Evolutionary conservation across 2,329 filamentous ascomycete genomes (phyloP), one percentile per base, ranked within the genome.

Genomic region (Epichloe bromicola): DNA sequence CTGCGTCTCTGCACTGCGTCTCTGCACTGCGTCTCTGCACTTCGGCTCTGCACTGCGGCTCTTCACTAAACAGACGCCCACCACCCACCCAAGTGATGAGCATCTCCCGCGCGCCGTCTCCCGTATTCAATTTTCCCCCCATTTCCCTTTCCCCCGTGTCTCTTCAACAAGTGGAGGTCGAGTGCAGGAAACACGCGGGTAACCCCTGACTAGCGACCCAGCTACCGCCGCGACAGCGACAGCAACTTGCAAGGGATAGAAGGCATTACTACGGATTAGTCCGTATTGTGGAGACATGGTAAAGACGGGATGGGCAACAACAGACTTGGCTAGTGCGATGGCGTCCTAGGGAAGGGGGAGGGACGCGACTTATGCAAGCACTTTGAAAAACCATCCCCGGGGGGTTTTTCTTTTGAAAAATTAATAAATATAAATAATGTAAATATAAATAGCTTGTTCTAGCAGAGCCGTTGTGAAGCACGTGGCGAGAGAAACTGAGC

Each of bases 151-250:
- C 39, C 36, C 26, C 20, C 23, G 12, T 48, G 46, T 41, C 36
- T 40, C 19, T 48, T 40, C 36, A 48, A 20, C 46, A 48, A n/a
- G 46, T 48, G 46, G 33, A 39, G 12, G 19, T 7, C 26, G 10
- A 26, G 20, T 37, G 47, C 47, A 49, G 47, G 47, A 41, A 41
- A 41, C 37, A 37, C 39, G 30, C 47, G 23, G 47, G 39, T 42
- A 19, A n/a, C 47, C 39, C 47, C 47, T 42, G 47, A 33, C 47
- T 49, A 49, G 47, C 26, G n/a, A 17, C 40, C 19, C 19, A 42
- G 40, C 40, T 19, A 20, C 12, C 3, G 26, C 15, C n/a, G 42
- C 3, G 6, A 26, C 23, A 26, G 20, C 44, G 20, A 26, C 23
- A 26, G 23, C 44, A 36, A 26, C 23, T 26, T 26, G 44, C 38